Evolutionary conservation across 306 rosid genomes (phyloP).

Genomic region (Castanopsis chinensis): DNA sequence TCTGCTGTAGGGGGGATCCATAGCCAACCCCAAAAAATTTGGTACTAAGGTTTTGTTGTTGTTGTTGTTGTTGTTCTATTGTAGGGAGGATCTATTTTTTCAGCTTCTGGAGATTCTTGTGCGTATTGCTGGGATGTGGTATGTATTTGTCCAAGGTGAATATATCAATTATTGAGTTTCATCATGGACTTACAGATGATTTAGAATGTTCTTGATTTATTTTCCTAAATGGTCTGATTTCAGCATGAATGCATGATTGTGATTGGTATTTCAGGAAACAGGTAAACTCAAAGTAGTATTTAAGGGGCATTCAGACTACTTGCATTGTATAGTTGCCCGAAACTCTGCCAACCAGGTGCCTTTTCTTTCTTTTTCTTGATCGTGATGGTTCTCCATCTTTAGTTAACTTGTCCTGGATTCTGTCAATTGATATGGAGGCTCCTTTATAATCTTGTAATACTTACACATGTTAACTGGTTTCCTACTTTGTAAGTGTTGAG

Average conservation of each 20-base stretch:
- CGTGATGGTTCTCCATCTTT: not conserved
- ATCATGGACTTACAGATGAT: not conserved
- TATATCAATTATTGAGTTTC: slow-evolving; percentile 1
- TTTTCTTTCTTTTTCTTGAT: slow-evolving; percentile 19
- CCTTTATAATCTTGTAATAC: not conserved
- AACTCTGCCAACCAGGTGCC: slow-evolving; percentile 78
- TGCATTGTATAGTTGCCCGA: slow-evolving; percentile 83
- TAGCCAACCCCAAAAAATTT: no score
- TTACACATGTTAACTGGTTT: not conserved
- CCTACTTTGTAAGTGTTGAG: not conserved
- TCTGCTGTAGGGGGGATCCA: slow-evolving; percentile 51
- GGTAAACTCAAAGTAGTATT: slow-evolving; percentile 71
- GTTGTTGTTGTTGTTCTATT: slow-evolving; percentile 1
- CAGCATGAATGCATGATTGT: slow-evolving; percentile 26
- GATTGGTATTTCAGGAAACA: slow-evolving; percentile 50
- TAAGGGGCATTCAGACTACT: slow-evolving; percentile 85
- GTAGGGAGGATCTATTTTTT: slow-evolving; percentile 73
- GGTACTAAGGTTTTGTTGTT: no score
- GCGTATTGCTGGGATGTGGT: slow-evolving; percentile 99
- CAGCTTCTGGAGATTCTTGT: slow-evolving; percentile 94
- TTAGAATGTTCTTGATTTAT: not conserved
- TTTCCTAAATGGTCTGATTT: slow-evolving; percentile 4
- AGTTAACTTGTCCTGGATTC: not conserved
- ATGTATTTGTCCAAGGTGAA: slow-evolving; percentile 61
- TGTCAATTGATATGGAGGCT: slow-evolving; percentile 9